These are phyloP conservation scores for Entonaema liquescens DNA, from an alignment of 495 filamentous ascomycete species.

Conservation along the genomic window DNA sequence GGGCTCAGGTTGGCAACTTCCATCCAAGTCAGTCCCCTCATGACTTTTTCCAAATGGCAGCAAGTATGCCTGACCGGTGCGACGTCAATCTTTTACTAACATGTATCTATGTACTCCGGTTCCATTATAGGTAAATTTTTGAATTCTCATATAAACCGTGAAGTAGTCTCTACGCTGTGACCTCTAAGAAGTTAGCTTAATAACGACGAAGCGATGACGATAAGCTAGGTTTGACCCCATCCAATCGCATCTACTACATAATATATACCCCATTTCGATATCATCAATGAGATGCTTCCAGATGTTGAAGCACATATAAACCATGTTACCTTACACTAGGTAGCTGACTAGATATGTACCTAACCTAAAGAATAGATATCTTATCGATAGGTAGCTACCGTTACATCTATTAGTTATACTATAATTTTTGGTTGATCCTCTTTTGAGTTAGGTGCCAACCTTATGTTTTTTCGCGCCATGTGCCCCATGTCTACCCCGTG, in stretches of 20 bases:
- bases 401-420: not conserved
- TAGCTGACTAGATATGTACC: too few relatives aligned
- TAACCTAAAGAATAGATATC: not conserved
- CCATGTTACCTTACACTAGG: too few relatives aligned
- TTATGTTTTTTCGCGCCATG: conserved; percentile 35
- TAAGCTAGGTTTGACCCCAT: not conserved
- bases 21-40: conserved; percentile 6
- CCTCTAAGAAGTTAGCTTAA: not conserved
- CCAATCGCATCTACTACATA: conserved; percentile 1
- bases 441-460: conserved; percentile 36
- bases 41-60: conserved; percentile 22
- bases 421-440: not conserved
- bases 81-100: conserved; percentile 10
- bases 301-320: not conserved
- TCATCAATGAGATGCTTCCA: not conserved
- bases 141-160: not conserved
- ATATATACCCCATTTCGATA: not conserved
- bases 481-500: conserved; percentile 18
- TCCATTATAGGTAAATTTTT: too few relatives aligned
- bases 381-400: conserved; percentile 25
- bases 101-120: not conserved
- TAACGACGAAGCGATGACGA: not conserved
- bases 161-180: not conserved
- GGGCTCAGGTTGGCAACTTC: conserved; percentile 34
- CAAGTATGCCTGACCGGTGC: conserved; percentile 28